Conservation (phyloP, 805 yeast species). For the Candida coleopterorum region DNA sequence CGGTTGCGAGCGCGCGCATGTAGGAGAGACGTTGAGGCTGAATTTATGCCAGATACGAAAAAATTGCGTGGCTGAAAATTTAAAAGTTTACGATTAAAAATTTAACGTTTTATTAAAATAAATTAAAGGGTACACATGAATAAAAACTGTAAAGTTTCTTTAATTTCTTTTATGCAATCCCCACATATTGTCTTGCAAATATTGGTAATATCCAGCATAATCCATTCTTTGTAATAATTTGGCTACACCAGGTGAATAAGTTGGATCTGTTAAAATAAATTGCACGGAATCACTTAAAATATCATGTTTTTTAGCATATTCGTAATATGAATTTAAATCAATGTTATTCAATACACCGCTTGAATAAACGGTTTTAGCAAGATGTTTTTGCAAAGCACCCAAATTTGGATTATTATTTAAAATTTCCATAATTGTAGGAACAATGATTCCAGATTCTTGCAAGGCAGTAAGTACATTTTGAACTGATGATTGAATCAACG, state of each 20-base stretch:
- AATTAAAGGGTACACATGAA: conserved; percentile 1
- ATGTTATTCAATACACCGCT: conserved; percentile 29
- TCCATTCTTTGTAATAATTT: conserved; percentile 26
- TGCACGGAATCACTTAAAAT: conserved; percentile 21
- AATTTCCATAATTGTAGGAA: conserved; percentile 22
- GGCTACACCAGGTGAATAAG: conserved; percentile 29
- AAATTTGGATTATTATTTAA: conserved; percentile 13
- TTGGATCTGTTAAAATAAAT: conserved; percentile 22
- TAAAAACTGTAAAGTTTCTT: too few species aligned
- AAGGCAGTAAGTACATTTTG: conserved; percentile 24
- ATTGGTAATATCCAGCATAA: conserved; percentile 24
- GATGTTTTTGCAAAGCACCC: conserved; percentile 19
- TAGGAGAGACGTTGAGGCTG: too few species aligned
- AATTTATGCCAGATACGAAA: too few species aligned
- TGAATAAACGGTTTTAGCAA: conserved; percentile 21
- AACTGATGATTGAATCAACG: conserved; percentile 17
- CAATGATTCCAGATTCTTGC: conserved; percentile 25
- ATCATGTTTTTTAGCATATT: conserved; percentile 18
- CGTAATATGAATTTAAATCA: conserved; percentile 21
- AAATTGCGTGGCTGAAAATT: too few species aligned
- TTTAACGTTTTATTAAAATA: not conserved
- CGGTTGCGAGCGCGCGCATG: too few species aligned
- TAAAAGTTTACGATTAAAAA: not conserved
- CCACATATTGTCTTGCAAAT: conserved; percentile 25
- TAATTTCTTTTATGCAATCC: conserved; percentile 16